These are phyloP conservation scores for Mortierella sp. DNA, from an alignment of 371 early-diverging fungal species.

Conservation along the genomic window DNA sequence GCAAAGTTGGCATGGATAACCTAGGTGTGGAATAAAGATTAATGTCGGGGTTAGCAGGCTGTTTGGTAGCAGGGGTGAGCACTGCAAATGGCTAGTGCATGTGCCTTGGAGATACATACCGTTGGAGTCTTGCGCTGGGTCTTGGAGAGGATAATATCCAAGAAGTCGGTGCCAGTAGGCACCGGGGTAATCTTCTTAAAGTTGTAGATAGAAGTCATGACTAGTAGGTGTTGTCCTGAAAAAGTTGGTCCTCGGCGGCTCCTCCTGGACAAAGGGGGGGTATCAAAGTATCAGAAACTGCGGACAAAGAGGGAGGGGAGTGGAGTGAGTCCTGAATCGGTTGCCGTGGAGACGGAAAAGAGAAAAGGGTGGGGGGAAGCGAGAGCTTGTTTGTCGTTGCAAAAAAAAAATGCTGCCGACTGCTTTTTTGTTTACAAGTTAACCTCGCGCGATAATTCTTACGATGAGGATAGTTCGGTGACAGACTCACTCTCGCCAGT, in stretches of 20 bases:
- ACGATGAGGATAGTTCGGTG: too few relatives aligned
- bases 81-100: too few relatives aligned
- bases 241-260: background rate
- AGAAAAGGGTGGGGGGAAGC: background rate
- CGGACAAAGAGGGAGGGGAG: background rate
- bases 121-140: slow-evolving; percentile 99
- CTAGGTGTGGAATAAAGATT: slow-evolving; percentile 2
- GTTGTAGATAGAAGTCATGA: slow-evolving; percentile 82
- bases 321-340: background rate
- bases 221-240: slow-evolving; percentile 6
- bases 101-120: slow-evolving; percentile 66
- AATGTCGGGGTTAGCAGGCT: background rate
- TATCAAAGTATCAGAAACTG: slow-evolving; percentile 13
- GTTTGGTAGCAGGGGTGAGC: background rate
- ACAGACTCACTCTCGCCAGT: too few relatives aligned
- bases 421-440: slow-evolving; percentile 15
- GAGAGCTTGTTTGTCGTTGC: background rate
- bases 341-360: background rate
- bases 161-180: slow-evolving; percentile 92
- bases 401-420: slow-evolving; percentile 4
- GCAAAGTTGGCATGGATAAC: slow-evolving; percentile 55
- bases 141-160: slow-evolving; percentile 99
- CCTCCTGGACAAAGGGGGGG: slow-evolving; percentile 4
- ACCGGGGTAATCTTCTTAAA: slow-evolving; percentile 99
- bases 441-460: background rate